phyloP scores from a whole-genome alignment of 306 rosid species.

The Rosa lucieae region DNA sequence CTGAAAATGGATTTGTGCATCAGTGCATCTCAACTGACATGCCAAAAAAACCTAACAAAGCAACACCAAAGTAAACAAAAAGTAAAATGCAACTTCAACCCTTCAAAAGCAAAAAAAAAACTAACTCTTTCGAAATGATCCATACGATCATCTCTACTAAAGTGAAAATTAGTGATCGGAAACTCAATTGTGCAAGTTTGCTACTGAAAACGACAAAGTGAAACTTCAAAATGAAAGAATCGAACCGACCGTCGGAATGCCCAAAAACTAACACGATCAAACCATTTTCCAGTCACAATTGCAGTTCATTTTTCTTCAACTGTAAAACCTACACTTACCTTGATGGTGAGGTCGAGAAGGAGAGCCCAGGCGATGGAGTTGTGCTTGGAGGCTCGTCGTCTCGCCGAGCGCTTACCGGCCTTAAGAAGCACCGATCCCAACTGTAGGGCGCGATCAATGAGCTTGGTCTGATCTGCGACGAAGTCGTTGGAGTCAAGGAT shows the following conservation, averaged over 20 bases:
- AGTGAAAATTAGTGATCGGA: background rate
- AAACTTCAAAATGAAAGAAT: background rate
- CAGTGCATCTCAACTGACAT: background rate
- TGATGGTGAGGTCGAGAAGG: constrained; percentile 91
- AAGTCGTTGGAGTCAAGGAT: constrained; percentile 62
- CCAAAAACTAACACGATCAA: background rate
- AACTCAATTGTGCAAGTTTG: background rate
- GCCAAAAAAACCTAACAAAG: background rate
- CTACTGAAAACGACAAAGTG: background rate
- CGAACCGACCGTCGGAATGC: background rate
- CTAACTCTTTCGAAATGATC: background rate
- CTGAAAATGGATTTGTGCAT: background rate
- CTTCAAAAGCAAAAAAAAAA: background rate
- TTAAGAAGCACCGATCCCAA: constrained; percentile 76
- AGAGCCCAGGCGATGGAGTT: constrained; percentile 82
- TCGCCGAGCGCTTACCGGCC: constrained; percentile 70
- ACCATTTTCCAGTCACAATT: background rate
- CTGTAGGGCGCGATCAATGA: constrained; percentile 79
- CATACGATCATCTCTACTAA: background rate
- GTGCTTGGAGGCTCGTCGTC: constrained; percentile 79
- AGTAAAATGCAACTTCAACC: background rate
- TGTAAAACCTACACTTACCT: constrained; percentile 32
- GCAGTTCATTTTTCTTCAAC: background rate
- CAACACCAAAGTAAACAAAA: background rate
- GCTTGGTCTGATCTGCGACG: constrained; percentile 57